phyloP scores from a whole-genome alignment of 192 early-diverging fungal genomes.

The Coemansia sp. region DNA sequence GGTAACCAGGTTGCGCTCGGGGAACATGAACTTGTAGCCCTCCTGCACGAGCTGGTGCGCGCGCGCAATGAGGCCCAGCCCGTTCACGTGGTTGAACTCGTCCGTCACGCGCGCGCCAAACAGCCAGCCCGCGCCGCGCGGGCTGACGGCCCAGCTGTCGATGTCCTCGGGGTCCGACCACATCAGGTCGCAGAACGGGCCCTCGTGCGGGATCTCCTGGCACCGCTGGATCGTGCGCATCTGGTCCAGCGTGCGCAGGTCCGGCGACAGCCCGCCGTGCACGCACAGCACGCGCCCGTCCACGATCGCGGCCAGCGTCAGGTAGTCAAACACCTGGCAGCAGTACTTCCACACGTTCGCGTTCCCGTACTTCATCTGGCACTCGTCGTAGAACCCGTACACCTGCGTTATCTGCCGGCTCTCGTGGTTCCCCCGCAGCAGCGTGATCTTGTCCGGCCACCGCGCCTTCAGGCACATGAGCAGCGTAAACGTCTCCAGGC shows the following conservation, averaged over 20 bases:
- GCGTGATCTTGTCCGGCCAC: slow-evolving; percentile 90
- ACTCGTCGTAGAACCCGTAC: slow-evolving; percentile 98
- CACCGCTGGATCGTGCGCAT: slow-evolving; percentile 92
- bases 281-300: slow-evolving; percentile 95
- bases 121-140: slow-evolving; percentile 96
- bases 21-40: slow-evolving; percentile 95
- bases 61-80: slow-evolving; percentile 85
- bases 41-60: slow-evolving; percentile 99
- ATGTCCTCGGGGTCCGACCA: slow-evolving; percentile 97
- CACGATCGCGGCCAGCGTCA: slow-evolving; percentile 91
- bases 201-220: slow-evolving; percentile 97
- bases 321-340: slow-evolving; percentile 97
- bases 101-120: slow-evolving; percentile 93
- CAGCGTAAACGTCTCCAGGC: slow-evolving; percentile 96
- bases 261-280: slow-evolving; percentile 92
- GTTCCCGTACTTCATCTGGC: slow-evolving; percentile 93
- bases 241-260: slow-evolving; percentile 93
- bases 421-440: slow-evolving; percentile 94
- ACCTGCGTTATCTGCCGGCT: slow-evolving; percentile 96
- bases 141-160: slow-evolving; percentile 91
- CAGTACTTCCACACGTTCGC: slow-evolving; percentile 97
- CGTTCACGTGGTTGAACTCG: slow-evolving; percentile 79
- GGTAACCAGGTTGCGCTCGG: slow-evolving; percentile 87
- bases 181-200: slow-evolving; percentile 95
- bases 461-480: slow-evolving; percentile 90